Evolutionary conservation across 2,329 filamentous ascomycete species (phyloP).

Genomic region (Sporothrix brasiliensis): DNA sequence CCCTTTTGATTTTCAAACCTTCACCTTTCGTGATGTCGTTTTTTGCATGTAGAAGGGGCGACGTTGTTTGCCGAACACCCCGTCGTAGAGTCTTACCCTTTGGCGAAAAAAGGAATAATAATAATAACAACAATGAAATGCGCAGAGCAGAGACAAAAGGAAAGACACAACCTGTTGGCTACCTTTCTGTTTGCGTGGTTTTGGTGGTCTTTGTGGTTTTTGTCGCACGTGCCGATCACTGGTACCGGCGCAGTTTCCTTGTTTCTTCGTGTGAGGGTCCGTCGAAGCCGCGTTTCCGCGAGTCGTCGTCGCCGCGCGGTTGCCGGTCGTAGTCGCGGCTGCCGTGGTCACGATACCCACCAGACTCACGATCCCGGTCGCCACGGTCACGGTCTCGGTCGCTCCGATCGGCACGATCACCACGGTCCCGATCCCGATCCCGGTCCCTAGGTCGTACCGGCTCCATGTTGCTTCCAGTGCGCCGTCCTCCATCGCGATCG

Average conservation of each 20-base stretch:
- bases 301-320: slow-evolving; percentile 55
- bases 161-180: slow-evolving; percentile 25
- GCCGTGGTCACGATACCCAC: slow-evolving; percentile 38
- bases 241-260: slow-evolving; percentile 67
- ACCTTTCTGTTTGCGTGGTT: background rate
- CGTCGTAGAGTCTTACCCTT: slow-evolving; percentile 12
- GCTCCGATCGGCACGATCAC: slow-evolving; percentile 43
- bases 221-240: slow-evolving; percentile 43
- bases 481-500: slow-evolving; percentile 44
- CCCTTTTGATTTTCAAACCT: slow-evolving; percentile 13
- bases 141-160: slow-evolving; percentile 16
- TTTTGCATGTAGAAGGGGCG: background rate
- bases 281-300: slow-evolving; percentile 72
- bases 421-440: slow-evolving; percentile 29
- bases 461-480: slow-evolving; percentile 40
- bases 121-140: background rate
- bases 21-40: slow-evolving; percentile 1
- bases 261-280: slow-evolving; percentile 80
- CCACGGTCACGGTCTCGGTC: slow-evolving; percentile 36
- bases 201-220: no score
- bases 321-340: slow-evolving; percentile 57
- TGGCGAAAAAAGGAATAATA: slow-evolving; percentile 15
- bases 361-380: slow-evolving; percentile 44
- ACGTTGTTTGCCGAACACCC: background rate
- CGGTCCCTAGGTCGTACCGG: slow-evolving; percentile 36